Evolutionary conservation across 257 asterid genomes (phyloP), one percentile per base, ranked within the genome.

Genomic region (Solanum chmielewskii): DNA sequence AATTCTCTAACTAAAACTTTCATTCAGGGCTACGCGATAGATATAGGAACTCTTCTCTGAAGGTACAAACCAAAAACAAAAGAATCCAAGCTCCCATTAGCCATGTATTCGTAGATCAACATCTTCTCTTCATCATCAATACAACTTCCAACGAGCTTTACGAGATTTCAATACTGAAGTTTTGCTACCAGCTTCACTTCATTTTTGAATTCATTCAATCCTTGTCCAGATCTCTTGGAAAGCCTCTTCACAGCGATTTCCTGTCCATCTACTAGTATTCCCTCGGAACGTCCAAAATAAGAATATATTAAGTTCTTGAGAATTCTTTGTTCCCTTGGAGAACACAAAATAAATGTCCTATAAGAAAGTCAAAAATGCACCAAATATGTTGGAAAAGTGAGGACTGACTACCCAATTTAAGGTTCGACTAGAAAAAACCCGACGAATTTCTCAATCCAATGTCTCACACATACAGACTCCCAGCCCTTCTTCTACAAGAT

Each of bases 21-120:
- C 45, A 62, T 64, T 76, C 59, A 88, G 39, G 85, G 76, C 66
- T 83, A 16, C 88, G 87, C 14, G 91, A 89, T 83, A 87, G 6
- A 11, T 21, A 47, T 31, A 13, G 29, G 16, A 82, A 37, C 80
- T 29, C 41, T 69, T 29, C 41, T 7, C 12, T 69, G 27, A 86
- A 45, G 39, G 14, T n/a, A 87, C 84, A 77, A 77, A 77, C 89
- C 87, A 73, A 87, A 83, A 16, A 87, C 44, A 60, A 87, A 83
- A 5, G 37, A 25, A 12, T 83, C 87, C 74, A 87, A 62, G 80
- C 89, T 87, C 56, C 73, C 25, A 6, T 87, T 87, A 27, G 56
- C 39, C 82, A 78, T 62, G 82, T 87, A 87, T 41, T 87, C 59
- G 0, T 87, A 87, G 56, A 82, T 74, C 80, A 87, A 39, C 78